Evolutionary conservation across 805 yeast species (phyloP).

Genomic region (Komagataella pseudopastoris): DNA sequence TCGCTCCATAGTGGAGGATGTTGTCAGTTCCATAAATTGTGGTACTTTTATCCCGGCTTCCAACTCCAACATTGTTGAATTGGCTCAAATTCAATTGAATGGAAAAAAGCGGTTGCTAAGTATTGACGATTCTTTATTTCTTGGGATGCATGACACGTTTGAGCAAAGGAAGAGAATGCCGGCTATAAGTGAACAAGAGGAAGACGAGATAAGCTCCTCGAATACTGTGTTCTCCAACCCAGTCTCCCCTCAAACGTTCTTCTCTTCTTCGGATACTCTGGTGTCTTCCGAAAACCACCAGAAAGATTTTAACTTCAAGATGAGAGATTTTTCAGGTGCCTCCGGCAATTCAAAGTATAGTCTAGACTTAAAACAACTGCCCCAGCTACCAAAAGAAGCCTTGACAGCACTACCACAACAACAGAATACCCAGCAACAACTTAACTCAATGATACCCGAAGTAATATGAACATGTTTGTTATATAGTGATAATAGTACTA

Average conservation of each 20-base stretch:
- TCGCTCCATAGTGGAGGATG: slow-evolving; percentile 13
- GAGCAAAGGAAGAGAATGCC: neutral
- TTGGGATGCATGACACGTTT: slow-evolving; percentile 33
- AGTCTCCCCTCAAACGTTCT: neutral
- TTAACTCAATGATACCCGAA: neutral
- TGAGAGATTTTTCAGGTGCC: neutral
- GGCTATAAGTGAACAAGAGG: neutral
- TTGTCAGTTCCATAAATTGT: slow-evolving; percentile 32
- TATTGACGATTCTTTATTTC: slow-evolving; percentile 38
- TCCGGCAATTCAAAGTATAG: neutral
- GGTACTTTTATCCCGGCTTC: slow-evolving; percentile 54
- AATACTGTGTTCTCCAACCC: neutral
- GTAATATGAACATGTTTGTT: neutral
- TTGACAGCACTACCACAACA: neutral
- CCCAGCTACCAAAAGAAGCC: neutral
- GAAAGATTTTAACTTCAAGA: neutral
- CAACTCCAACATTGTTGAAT: slow-evolving; percentile 30
- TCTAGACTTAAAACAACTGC: neutral
- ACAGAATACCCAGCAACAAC: neutral
- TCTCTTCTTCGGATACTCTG: neutral
- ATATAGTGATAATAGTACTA: neutral
- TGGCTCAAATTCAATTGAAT: slow-evolving; percentile 24
- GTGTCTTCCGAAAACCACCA: neutral
- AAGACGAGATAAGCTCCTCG: neutral
- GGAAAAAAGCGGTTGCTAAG: slow-evolving; percentile 25